phyloP scores from a whole-genome alignment of 306 rosid species.

The Acacia crassicarpa region DNA sequence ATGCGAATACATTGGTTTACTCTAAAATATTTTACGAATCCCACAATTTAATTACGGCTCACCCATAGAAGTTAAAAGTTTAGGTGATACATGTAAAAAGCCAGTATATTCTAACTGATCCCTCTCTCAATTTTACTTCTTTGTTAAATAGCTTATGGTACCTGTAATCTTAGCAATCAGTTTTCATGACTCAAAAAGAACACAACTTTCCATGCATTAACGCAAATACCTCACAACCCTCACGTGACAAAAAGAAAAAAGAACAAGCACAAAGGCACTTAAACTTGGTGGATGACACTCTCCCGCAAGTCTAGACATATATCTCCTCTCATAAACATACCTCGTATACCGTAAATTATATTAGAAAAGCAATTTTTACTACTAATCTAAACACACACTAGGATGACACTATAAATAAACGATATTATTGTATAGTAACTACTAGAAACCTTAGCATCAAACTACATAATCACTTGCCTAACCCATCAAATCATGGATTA shows the following conservation, averaged over 20 bases:
- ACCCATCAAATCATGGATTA: constrained; percentile 31
- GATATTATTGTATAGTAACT: background rate
- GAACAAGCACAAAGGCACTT: background rate
- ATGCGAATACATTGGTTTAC: background rate
- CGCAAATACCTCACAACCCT: background rate
- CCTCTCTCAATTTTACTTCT: background rate
- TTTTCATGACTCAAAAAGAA: background rate
- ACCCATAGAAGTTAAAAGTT: too few species aligned
- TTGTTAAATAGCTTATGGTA: background rate
- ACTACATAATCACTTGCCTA: constrained; percentile 30
- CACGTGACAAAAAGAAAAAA: background rate
- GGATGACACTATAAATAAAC: constrained; percentile 42
- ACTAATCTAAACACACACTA: too few species aligned
- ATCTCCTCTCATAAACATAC: too few species aligned
- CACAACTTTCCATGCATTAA: background rate
- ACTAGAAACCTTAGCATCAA: constrained; percentile 5
- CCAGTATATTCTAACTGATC: background rate
- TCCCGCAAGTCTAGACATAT: too few species aligned
- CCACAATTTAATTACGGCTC: background rate
- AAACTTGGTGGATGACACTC: constrained; percentile 8
- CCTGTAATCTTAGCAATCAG: background rate
- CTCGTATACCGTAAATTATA: too few species aligned
- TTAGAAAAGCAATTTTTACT: too few species aligned
- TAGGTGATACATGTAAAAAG: background rate
- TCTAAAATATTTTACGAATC: background rate